Evolutionary conservation across 1,284 basidiomycete species (phyloP), one percentile per base, ranked within the genome.

Genomic region (Sporisorium iseilematis-ciliati): DNA sequence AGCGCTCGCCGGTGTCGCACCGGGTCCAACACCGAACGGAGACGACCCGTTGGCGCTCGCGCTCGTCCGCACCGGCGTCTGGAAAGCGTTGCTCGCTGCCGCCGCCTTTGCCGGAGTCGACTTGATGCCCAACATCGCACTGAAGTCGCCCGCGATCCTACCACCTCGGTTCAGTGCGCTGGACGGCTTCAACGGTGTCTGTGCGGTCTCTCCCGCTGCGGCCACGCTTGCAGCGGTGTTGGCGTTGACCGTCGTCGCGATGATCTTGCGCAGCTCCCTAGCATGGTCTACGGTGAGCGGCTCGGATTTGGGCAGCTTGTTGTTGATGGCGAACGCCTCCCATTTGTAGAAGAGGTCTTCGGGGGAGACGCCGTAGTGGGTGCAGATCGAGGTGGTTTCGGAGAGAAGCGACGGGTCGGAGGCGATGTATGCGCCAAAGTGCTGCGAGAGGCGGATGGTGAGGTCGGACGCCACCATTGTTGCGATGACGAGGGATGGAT

Each of bases 321-420:
- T 57, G 56, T 76, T 72, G 60, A 81, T 48, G 12, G 75, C 67
- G 31, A 79, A 76, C 2, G 80, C 77, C 50, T 80, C 79, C 64
- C 67, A 79, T 60, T 81, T 80, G 65, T 79, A 82, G 49, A 67
- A 82, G 43, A 82, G 65, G 35, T 77, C 75, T 53, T 79, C 58
- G 14, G 80, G 69, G 10, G 69, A 51, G 51, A 80, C 61, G 23
- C 38, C 35, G 51, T 77, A 80, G 33, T 70, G 65, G 2, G 58
- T 64, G 54, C 73, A 71, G 57, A 75, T 72, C 11, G 77, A 78
- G 40, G 66, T 72, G 56, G 66, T 49, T 53, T 78, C 77, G 20
- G 62, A 26, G 48, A 78, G 63, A 11, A 78, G 57, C 1, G 67
- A 46, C 0, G 65, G 61, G 23, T 78, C 70, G 46, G 12, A 46